Evolutionary conservation across 2,329 filamentous ascomycete genomes (phyloP).

Genomic region (Paraconiothyrium brasiliense): DNA sequence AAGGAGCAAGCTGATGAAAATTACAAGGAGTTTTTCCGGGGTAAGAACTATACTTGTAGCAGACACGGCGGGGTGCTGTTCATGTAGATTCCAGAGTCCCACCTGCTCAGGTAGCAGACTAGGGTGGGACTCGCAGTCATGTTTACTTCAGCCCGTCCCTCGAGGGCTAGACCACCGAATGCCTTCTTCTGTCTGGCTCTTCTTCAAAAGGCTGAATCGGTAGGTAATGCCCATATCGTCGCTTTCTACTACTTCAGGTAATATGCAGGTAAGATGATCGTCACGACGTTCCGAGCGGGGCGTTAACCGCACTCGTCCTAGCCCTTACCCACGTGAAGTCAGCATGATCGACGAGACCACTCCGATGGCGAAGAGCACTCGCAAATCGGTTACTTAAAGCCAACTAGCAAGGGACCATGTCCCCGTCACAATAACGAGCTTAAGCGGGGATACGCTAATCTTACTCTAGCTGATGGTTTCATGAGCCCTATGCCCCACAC

Average conservation of each 20-base stretch:
- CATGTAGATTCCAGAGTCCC: neutral
- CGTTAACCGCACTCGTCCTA: neutral
- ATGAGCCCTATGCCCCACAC: too few species aligned
- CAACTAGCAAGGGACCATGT: too few species aligned
- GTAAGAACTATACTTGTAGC: neutral
- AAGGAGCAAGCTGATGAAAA: neutral
- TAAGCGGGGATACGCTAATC: too few species aligned
- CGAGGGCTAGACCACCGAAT: too few species aligned
- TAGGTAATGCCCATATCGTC: neutral
- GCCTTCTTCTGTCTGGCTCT: neutral
- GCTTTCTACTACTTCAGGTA: neutral
- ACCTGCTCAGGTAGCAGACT: neutral
- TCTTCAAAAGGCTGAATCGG: too few species aligned
- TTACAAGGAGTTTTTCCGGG: neutral
- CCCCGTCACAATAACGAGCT: too few species aligned
- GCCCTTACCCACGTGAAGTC: neutral
- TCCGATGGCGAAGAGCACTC: neutral
- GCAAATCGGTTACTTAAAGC: too few species aligned
- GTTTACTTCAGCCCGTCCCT: too few species aligned
- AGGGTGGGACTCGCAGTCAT: too few species aligned
- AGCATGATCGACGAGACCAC: neutral
- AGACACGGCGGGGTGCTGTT: neutral
- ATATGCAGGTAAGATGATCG: neutral
- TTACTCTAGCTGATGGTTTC: too few species aligned
- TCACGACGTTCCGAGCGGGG: neutral